phyloP scores from a whole-genome alignment of 495 filamentous ascomycete genomes.

The Penicillium roqueforti region DNA sequence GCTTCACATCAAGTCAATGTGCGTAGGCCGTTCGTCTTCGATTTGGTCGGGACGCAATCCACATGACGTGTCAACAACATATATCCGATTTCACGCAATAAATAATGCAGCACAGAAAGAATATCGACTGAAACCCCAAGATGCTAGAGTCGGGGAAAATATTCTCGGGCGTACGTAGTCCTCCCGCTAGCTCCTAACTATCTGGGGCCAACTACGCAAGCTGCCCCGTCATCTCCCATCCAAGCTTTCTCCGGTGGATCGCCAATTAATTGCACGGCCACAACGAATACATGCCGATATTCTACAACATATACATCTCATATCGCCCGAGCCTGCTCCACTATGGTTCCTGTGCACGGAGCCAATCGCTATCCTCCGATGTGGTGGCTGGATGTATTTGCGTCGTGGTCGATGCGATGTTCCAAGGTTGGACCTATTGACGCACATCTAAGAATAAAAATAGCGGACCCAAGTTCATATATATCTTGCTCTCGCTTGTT shows the following conservation, averaged over 20 bases:
- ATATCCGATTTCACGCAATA: not conserved
- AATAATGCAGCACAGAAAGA: not conserved
- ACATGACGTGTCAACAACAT: not conserved
- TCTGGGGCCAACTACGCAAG: slow-evolving; percentile 23
- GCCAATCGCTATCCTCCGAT: slow-evolving; percentile 11
- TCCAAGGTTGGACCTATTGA: slow-evolving; percentile 9
- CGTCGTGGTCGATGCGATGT: slow-evolving; percentile 9
- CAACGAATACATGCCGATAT: not conserved
- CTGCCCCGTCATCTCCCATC: slow-evolving; percentile 21
- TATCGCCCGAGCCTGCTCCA: not conserved
- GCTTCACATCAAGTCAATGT: not conserved
- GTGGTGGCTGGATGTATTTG: slow-evolving; percentile 3
- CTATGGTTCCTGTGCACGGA: not conserved
- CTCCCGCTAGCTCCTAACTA: slow-evolving; percentile 14
- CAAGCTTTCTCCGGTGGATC: slow-evolving; percentile 17
- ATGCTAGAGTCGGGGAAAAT: not conserved
- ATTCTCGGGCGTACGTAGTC: slow-evolving; percentile 15
- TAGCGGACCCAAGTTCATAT: slow-evolving; percentile 5
- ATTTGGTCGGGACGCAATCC: not conserved
- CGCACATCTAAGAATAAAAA: slow-evolving; percentile 12
- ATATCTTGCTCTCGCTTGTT: not conserved
- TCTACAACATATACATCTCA: not conserved
- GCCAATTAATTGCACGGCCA: not conserved
- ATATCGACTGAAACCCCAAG: too few species aligned
- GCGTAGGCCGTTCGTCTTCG: not conserved